These are phyloP conservation scores for Boletus smithii DNA, from an alignment of 1,284 basidiomycete genomes.

Conservation along the genomic window DNA sequence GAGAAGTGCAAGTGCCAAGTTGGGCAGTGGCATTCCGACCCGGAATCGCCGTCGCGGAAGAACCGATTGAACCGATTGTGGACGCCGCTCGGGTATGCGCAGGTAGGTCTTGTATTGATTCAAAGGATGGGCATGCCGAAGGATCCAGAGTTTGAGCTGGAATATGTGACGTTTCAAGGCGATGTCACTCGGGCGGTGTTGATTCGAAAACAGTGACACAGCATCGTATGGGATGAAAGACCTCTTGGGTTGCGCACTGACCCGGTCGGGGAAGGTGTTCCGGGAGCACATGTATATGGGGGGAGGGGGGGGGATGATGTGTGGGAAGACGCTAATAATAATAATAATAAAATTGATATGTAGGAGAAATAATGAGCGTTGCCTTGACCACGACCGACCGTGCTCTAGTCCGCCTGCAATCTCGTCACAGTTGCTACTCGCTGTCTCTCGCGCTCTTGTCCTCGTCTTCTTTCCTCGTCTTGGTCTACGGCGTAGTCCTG, in stretches of 20 bases:
- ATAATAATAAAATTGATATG: conserved; percentile 3
- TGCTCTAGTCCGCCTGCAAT: conserved; percentile 28
- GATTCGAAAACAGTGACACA: no score
- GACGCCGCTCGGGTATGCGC: not conserved
- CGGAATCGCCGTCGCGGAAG: not conserved
- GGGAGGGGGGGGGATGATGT: no score
- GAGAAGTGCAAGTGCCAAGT: not conserved
- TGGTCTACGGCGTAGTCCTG: conserved; percentile 29
- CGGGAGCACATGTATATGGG: no score
- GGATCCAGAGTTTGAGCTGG: no score
- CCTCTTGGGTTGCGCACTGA: no score
- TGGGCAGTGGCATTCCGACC: not conserved
- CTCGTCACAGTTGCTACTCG: conserved; percentile 27
- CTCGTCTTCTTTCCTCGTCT: conserved; percentile 9
- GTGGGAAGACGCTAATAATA: conserved; percentile 1
- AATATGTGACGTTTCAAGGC: no score
- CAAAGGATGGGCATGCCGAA: no score
- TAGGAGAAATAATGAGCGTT: conserved; percentile 39
- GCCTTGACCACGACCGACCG: conserved; percentile 79
- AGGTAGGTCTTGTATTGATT: no score
- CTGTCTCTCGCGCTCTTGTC: conserved; percentile 9
- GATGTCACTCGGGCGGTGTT: no score
- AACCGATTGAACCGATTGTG: not conserved
- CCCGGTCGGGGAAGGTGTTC: no score
- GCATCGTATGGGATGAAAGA: no score